Conservation (phyloP, 331 rosid species). For the Acacia pycnantha region DNA sequence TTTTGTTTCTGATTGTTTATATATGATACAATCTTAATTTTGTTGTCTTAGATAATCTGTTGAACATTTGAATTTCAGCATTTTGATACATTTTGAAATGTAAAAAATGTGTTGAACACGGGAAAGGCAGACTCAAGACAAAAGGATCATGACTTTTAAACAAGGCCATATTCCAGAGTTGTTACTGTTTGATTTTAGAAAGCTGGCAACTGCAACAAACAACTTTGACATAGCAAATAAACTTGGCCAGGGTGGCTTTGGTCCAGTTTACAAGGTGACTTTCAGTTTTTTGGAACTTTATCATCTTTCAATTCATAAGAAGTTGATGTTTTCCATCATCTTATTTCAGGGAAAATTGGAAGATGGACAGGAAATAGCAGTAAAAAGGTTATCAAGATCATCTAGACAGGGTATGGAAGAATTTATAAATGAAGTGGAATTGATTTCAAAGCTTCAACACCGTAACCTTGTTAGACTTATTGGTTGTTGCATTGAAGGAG, state of each 20-base stretch:
- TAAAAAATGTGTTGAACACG: neutral
- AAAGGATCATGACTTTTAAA: neutral
- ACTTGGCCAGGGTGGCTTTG: neutral
- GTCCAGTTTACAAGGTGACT: slow-evolving; percentile 9
- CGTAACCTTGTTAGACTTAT: slow-evolving; percentile 36
- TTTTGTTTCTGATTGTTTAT: neutral
- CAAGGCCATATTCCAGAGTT: slow-evolving; percentile 25
- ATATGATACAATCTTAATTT: neutral
- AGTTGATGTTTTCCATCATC: neutral
- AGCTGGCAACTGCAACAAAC: slow-evolving; percentile 34
- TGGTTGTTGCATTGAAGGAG: slow-evolving; percentile 34
- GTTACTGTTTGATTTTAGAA: slow-evolving; percentile 19
- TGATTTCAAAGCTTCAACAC: slow-evolving; percentile 40
- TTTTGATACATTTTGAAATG: neutral
- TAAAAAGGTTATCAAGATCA: slow-evolving; percentile 32
- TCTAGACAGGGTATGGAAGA: slow-evolving; percentile 35
- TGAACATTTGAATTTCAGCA: neutral
- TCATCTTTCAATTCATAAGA: neutral
- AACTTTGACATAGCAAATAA: neutral
- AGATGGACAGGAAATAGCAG: slow-evolving; percentile 36
- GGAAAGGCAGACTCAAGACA: neutral
- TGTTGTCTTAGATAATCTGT: neutral
- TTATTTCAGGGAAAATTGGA: neutral
- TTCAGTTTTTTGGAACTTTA: neutral
- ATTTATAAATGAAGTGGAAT: slow-evolving; percentile 35